Conservation (phyloP, 441 rosid genomes). For the Pelargonium cotyledonis region DNA sequence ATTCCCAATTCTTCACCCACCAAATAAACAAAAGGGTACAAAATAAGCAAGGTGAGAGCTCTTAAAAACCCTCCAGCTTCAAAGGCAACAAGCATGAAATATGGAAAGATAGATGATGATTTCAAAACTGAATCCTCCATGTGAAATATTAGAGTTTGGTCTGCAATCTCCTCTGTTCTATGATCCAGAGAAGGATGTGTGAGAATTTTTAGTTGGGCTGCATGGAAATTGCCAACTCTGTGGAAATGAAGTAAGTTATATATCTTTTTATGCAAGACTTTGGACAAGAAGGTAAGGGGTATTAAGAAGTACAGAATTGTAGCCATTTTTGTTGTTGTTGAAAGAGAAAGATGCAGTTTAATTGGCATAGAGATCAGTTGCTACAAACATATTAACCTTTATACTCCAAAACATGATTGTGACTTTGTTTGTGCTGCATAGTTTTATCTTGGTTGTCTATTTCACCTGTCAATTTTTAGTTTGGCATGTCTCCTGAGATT, state of each 20-base stretch:
- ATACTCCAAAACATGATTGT: no score
- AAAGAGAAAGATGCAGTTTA: neutral
- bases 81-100: conserved; percentile 71
- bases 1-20: conserved; percentile 32
- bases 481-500: neutral
- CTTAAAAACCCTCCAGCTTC: conserved; percentile 62
- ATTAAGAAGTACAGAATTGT: neutral
- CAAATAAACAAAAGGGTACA: conserved; percentile 44
- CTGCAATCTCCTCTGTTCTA: conserved; percentile 4
- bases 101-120: conserved; percentile 48
- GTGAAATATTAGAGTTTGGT: conserved; percentile 41
- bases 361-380: neutral
- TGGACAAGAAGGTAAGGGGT: neutral
- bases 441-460: no score
- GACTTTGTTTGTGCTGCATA: no score
- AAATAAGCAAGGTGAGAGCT: conserved; percentile 39
- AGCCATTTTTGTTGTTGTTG: neutral
- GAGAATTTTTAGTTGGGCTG: conserved; percentile 11
- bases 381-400: neutral
- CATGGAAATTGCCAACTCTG: no score
- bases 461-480: neutral
- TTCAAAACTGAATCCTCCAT: conserved; percentile 47
- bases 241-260: neutral
- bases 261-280: neutral
- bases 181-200: conserved; percentile 11